phyloP scores from a whole-genome alignment of 1,284 basidiomycete genomes.

The Neolentinus lepideus region DNA sequence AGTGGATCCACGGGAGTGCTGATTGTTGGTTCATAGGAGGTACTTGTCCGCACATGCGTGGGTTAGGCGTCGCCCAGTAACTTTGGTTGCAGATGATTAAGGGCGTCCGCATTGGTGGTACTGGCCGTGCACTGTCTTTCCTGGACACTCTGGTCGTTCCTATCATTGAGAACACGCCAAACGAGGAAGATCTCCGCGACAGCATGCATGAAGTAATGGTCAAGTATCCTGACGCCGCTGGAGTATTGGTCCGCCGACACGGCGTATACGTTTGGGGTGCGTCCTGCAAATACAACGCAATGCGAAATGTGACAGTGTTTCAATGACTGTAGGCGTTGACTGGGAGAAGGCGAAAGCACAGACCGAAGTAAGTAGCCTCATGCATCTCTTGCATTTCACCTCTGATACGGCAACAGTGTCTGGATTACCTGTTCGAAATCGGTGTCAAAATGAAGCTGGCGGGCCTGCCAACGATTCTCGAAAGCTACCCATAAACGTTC shows the following conservation, averaged over 20 bases:
- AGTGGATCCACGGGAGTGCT: neutral
- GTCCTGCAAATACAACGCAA: too few species aligned
- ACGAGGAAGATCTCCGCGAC: slow-evolving; percentile 81
- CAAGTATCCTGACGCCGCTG: slow-evolving; percentile 72
- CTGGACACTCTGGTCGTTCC: slow-evolving; percentile 81
- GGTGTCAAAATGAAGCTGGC: slow-evolving; percentile 73
- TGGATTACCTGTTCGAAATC: slow-evolving; percentile 84
- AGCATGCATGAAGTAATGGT: slow-evolving; percentile 81
- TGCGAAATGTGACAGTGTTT: too few species aligned
- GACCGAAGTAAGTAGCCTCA: slow-evolving; percentile 45
- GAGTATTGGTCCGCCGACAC: slow-evolving; percentile 73
- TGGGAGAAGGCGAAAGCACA: slow-evolving; percentile 90
- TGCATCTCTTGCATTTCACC: neutral
- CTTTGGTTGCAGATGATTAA: slow-evolving; percentile 68
- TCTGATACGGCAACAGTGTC: slow-evolving; percentile 40
- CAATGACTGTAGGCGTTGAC: slow-evolving; percentile 40
- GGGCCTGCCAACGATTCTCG: slow-evolving; percentile 29
- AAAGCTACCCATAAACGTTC: neutral
- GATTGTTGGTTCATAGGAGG: slow-evolving; percentile 7
- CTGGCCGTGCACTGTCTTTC: slow-evolving; percentile 66
- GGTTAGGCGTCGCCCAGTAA: neutral
- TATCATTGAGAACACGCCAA: slow-evolving; percentile 84
- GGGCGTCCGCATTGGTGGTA: slow-evolving; percentile 73
- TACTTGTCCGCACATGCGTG: neutral
- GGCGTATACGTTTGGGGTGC: slow-evolving; percentile 82